Evolutionary conservation across 2,329 filamentous ascomycete genomes (phyloP).

Genomic region (Monosporascus ibericus): DNA sequence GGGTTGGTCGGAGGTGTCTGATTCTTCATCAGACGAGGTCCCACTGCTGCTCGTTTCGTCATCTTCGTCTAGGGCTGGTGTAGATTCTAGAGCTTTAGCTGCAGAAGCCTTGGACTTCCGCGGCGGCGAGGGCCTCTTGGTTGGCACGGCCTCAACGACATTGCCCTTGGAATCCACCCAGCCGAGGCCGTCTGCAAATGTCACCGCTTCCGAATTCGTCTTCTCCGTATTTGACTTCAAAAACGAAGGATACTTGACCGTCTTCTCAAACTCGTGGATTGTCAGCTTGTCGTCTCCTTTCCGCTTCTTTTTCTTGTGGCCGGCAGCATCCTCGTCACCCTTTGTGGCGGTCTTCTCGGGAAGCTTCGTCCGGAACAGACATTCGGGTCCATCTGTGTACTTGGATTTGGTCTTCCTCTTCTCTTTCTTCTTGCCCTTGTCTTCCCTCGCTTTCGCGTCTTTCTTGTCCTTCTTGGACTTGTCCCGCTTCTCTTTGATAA

Average conservation of each 20-base stretch:
- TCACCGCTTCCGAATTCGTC: conserved; percentile 39
- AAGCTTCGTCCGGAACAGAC: conserved; percentile 76
- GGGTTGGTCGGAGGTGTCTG: conserved; percentile 25
- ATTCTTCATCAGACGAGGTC: conserved; percentile 27
- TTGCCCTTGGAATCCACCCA: conserved; percentile 80
- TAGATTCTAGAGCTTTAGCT: conserved; percentile 9
- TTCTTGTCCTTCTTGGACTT: conserved; percentile 34
- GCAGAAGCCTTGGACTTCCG: conserved; percentile 16
- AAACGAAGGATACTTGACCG: conserved; percentile 75
- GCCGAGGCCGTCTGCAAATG: conserved; percentile 77
- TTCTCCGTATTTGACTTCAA: conserved; percentile 52
- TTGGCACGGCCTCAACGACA: conserved; percentile 58
- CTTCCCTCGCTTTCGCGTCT: conserved; percentile 33
- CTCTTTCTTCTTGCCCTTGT: conserved; percentile 44
- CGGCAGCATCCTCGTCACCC: conserved; percentile 30
- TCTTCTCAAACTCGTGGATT: conserved; percentile 87
- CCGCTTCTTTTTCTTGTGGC: conserved; percentile 54
- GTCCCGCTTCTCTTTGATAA: conserved; percentile 41
- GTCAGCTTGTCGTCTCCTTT: conserved; percentile 55
- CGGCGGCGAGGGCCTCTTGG: conserved; percentile 25
- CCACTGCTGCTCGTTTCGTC: conserved; percentile 33
- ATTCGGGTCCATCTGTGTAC: conserved; percentile 74
- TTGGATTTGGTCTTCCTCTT: conserved; percentile 62
- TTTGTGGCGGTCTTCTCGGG: conserved; percentile 43
- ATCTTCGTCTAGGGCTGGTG: conserved; percentile 17